phyloP scores from a whole-genome alignment of 768 basidiomycete genomes.

The Kwoniella sp. region DNA sequence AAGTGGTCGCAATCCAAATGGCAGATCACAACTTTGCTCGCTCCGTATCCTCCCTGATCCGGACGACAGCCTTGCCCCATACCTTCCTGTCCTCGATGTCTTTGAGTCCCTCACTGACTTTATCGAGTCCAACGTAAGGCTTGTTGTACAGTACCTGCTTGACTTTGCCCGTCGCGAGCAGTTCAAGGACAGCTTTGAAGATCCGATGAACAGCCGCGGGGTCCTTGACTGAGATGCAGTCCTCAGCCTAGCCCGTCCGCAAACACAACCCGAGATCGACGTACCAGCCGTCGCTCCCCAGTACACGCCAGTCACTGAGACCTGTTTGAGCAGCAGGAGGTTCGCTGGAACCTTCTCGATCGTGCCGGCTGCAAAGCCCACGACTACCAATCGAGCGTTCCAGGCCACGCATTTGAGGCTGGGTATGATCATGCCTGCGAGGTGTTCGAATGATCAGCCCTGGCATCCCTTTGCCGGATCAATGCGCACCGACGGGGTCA shows the following conservation, averaged over 20 bases:
- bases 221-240: constrained; percentile 57
- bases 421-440: constrained; percentile 58
- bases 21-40: no score
- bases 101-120: constrained; percentile 62
- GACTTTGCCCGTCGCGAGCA: constrained; percentile 64
- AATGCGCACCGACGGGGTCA: constrained; percentile 50
- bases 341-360: constrained; percentile 85
- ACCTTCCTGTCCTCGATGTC: constrained; percentile 79
- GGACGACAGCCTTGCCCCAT: constrained; percentile 83
- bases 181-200: constrained; percentile 67
- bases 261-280: no score
- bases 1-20: no score
- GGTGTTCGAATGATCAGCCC: neutral
- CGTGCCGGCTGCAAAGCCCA: constrained; percentile 80
- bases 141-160: constrained; percentile 68
- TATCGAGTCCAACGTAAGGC: constrained; percentile 63
- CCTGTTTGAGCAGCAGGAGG: constrained; percentile 73
- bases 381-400: constrained; percentile 87
- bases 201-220: constrained; percentile 61
- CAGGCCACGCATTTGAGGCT: constrained; percentile 83
- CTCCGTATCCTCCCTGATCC: constrained; percentile 52
- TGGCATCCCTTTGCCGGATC: neutral
- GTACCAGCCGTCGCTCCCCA: constrained; percentile 77
- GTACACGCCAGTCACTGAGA: constrained; percentile 74
- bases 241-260: no score